Evolutionary conservation across 140 eudicot genomes (phyloP).

Genomic region (Senecio squalidus): DNA sequence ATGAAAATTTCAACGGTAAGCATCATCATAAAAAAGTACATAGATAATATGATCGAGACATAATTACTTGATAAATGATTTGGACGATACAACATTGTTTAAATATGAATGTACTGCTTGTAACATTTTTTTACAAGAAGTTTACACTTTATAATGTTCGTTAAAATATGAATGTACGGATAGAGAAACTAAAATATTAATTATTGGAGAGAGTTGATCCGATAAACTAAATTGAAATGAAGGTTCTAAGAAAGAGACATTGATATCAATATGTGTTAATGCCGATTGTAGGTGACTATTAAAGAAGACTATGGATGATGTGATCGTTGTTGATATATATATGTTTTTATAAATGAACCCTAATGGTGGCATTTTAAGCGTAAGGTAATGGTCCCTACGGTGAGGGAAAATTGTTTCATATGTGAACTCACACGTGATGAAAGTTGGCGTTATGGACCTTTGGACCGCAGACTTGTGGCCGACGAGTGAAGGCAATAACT

Average conservation of each 20-base stretch:
- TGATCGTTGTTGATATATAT: neutral
- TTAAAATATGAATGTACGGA: neutral
- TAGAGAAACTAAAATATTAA: neutral
- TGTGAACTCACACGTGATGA: conserved; percentile 8
- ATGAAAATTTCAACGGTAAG: neutral
- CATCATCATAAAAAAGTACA: neutral
- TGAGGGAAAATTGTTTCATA: neutral
- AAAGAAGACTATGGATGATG: neutral
- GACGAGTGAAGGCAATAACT: neutral
- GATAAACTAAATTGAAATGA: neutral
- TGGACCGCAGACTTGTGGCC: conserved; percentile 2
- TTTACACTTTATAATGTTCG: too few relatives aligned
- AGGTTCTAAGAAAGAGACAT: conserved; percentile 3
- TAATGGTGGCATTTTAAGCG: neutral
- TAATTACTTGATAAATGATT: too few relatives aligned
- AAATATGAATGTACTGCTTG: neutral
- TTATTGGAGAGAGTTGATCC: neutral
- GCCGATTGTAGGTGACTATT: neutral
- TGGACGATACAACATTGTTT: too few relatives aligned
- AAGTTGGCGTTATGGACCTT: conserved; percentile 18
- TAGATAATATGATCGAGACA: too few relatives aligned
- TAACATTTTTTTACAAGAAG: too few relatives aligned
- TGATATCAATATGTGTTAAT: neutral
- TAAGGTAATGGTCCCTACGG: conserved; percentile 12
- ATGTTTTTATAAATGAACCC: neutral